These are phyloP conservation scores for Yarrowia sp. DNA, from an alignment of 805 yeast species.

Conservation along the genomic window DNA sequence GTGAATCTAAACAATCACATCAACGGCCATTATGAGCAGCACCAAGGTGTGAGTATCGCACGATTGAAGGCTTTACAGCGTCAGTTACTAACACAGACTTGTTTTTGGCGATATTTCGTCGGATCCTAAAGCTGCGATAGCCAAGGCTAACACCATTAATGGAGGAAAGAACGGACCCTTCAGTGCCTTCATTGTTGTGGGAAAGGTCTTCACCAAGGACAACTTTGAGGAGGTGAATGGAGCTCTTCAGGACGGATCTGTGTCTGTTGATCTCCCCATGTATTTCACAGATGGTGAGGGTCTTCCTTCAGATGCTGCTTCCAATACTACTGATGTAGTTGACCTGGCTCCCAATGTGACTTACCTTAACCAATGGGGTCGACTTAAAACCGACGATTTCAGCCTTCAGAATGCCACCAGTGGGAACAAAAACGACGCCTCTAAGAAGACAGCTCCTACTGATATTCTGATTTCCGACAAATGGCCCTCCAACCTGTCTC, in stretches of 20 bases:
- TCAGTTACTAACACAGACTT: constrained; percentile 13
- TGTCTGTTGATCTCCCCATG: constrained; percentile 5
- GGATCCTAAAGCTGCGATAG: constrained; percentile 11
- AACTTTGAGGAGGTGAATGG: constrained; percentile 9
- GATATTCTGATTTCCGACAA: constrained; percentile 17
- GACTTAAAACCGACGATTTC: neutral
- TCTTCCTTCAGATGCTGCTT: neutral
- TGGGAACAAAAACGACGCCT: neutral
- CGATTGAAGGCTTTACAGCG: neutral
- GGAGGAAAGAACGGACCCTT: constrained; percentile 20
- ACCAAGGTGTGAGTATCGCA: constrained; percentile 10
- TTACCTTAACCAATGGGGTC: constrained; percentile 1
- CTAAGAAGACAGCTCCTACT: neutral
- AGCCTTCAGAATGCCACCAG: neutral
- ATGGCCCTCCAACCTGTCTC: constrained; percentile 9
- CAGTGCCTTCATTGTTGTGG: constrained; percentile 7
- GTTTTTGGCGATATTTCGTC: constrained; percentile 20
- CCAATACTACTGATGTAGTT: neutral
- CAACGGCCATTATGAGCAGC: constrained; percentile 15
- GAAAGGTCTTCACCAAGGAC: constrained; percentile 2
- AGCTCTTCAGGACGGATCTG: constrained; percentile 10
- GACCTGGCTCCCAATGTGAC: constrained; percentile 17
- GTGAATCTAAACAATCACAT: neutral
- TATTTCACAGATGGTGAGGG: constrained; percentile 3
- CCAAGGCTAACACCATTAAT: constrained; percentile 20